phyloP scores from a whole-genome alignment of 1,284 basidiomycete genomes.

The Melanopsichium pennsylvanicum region DNA sequence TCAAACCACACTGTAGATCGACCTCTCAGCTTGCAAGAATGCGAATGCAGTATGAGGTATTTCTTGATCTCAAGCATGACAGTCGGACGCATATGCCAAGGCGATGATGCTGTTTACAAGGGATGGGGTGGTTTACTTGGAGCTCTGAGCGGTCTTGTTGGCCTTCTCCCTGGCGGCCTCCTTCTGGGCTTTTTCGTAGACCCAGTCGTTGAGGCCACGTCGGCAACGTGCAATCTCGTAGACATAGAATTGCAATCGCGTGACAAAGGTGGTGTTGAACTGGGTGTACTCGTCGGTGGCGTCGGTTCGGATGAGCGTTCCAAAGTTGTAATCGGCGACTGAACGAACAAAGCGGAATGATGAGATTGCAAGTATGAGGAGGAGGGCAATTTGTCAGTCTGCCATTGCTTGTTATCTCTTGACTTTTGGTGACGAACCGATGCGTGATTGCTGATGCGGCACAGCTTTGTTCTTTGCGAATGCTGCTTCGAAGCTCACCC shows the following conservation, averaged over 20 bases:
- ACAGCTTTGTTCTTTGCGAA: background rate
- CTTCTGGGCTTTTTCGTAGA: conserved; percentile 67
- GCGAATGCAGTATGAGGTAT: conserved; percentile 9
- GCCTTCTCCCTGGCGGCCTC: conserved; percentile 55
- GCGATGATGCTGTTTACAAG: background rate
- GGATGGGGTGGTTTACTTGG: conserved; percentile 18
- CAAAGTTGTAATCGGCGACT: conserved; percentile 94
- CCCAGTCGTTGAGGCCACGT: conserved; percentile 86
- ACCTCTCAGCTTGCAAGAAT: no score
- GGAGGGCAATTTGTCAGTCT: no score
- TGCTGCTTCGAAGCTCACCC: conserved; percentile 47
- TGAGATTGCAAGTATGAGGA: no score
- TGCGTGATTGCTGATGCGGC: no score
- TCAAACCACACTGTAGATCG: no score
- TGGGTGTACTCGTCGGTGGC: conserved; percentile 85
- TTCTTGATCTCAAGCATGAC: background rate
- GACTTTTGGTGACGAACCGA: no score
- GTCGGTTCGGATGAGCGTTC: conserved; percentile 88
- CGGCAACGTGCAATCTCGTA: conserved; percentile 94
- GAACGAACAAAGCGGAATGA: no score
- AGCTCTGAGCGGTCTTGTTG: conserved; percentile 25
- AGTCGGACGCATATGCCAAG: background rate
- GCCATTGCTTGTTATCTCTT: background rate
- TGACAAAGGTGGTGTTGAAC: conserved; percentile 83
- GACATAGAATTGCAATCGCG: conserved; percentile 81